Percentiles rank a stretch among this genome's conserved stretches.
Evolutionary conservation across 139 green algal species (phyloP).

Genomic region (Tetradesmus lagerheimii): DNA sequence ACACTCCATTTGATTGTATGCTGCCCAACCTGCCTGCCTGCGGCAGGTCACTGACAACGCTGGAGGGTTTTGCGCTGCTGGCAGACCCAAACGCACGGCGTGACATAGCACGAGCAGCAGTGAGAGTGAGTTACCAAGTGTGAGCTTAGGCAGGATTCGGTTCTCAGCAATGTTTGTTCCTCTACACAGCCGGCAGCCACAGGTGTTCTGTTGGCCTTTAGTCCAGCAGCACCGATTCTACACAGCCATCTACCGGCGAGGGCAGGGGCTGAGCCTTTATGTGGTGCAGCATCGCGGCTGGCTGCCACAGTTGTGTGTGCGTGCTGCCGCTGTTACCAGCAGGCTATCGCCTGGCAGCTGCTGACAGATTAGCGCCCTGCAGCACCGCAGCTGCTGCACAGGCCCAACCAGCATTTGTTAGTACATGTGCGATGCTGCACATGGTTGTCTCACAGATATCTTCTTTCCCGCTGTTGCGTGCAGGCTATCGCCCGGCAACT

Average conservation of each 20-base stretch:
- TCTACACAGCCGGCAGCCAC: background rate
- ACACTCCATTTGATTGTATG: background rate
- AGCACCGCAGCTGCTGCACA: too few relatives aligned
- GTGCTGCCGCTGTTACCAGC: too few relatives aligned
- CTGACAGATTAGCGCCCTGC: too few relatives aligned
- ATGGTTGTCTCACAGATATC: too few relatives aligned
- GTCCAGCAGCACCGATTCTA: too few relatives aligned
- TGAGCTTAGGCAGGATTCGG: background rate
- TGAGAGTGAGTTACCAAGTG: background rate
- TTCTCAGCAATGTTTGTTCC: background rate
- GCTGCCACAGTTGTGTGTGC: too few relatives aligned
- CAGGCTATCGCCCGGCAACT: slow-evolving; percentile 48
- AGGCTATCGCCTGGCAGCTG: too few relatives aligned
- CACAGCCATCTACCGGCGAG: too few relatives aligned
- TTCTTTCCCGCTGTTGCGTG: background rate
- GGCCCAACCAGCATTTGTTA: too few relatives aligned
- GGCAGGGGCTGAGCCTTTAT: too few relatives aligned
- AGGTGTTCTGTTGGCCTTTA: too few relatives aligned
- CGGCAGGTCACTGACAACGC: slow-evolving; percentile 63
- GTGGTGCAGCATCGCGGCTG: too few relatives aligned
- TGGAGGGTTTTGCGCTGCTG: slow-evolving; percentile 66
- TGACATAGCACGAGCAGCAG: background rate
- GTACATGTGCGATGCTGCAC: background rate
- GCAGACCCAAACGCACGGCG: slow-evolving; percentile 37
- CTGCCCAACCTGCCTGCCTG: background rate